A percentile compares a stretch with the other conserved stretches of the same genome.
Evolutionary conservation across 805 yeast species (phyloP).

Genomic region (Candida michaelii): DNA sequence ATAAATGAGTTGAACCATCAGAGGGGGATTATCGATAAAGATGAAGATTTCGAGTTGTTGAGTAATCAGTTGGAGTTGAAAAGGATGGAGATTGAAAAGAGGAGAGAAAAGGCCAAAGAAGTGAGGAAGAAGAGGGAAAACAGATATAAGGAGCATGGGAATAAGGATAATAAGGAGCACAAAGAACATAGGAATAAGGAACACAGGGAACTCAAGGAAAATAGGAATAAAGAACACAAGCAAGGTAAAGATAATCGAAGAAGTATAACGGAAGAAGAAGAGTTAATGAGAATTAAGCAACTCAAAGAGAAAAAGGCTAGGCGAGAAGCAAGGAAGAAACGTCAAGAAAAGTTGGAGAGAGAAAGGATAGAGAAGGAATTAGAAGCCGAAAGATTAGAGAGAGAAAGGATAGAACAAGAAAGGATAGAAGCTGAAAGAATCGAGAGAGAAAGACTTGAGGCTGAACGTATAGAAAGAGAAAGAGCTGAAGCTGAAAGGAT

Average conservation of each 20-base stretch:
- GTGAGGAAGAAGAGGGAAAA: neutral
- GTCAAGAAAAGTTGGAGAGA: slow-evolving; percentile 1
- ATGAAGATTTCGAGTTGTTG: slow-evolving; percentile 1
- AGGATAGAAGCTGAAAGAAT: slow-evolving; percentile 11
- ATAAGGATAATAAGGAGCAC: neutral
- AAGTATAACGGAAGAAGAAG: neutral
- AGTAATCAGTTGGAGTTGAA: slow-evolving; percentile 3
- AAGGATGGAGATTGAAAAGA: slow-evolving; percentile 1
- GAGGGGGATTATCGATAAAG: neutral
- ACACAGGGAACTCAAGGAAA: neutral
- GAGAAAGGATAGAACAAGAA: neutral
- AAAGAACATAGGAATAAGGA: slow-evolving; percentile 1
- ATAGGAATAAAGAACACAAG: neutral
- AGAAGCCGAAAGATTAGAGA: slow-evolving; percentile 7
- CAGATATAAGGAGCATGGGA: neutral
- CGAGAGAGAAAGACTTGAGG: slow-evolving; percentile 17
- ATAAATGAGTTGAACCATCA: neutral
- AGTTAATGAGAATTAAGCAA: slow-evolving; percentile 4
- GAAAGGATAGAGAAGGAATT: slow-evolving; percentile 7
- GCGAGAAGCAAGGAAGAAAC: slow-evolving; percentile 5
- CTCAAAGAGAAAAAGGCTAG: slow-evolving; percentile 3
- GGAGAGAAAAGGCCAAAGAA: neutral
- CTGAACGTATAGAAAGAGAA: slow-evolving; percentile 4
- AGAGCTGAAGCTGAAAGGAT: slow-evolving; percentile 1
- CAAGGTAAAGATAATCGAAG: neutral